Base-by-base conservation (phyloP, 208 protist genomes). In the Borovskyia barvae region DNA sequence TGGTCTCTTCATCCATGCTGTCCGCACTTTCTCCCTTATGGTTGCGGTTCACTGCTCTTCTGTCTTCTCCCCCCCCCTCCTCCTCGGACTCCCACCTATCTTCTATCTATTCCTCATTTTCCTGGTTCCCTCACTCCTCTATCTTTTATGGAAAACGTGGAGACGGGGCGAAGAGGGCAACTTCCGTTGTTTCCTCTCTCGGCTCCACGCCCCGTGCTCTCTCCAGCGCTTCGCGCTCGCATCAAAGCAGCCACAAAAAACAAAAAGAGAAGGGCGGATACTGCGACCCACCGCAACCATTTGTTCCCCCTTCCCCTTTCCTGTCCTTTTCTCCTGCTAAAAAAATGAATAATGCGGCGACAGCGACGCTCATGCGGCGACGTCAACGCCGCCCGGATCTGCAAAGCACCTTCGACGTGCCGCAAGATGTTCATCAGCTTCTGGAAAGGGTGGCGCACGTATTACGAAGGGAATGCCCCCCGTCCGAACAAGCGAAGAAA, bases 301-400 rank as follows among this genome's bases (percentile, higher is more conserved):
- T 68, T 70, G 11, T 1, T 58, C 17, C 42, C 49, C 28, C 53
- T 15, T 60, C 7, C 15, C 14, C 55, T 9, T 63, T 39, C 7
- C n/a, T 32, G 37, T 57, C 25, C 25, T 15, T 53, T 26, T 17
- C 12, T 17, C 19, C 2, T 35, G 19, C 33, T 22, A 33, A 42
- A 41, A 22, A 51, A 33, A 43, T 26, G 7, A 57, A 70, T 11
- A 9, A 54, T 25, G n/a, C 46, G 17, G 5, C 54, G 1, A 66
- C 62, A 22, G 43, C 66, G 9, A 66, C 78, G 25, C 57, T 77
- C 2, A 61, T 24, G 24, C 75, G 66, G 20, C 52, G 71, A 17
- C 63, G 75, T 32, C 65, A 75, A 48, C 72, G 80, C 11, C 76
- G 67, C 14, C 75, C 76, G 1, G 65, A 80, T 24, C 56, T 82